A percentile compares a stretch with the other conserved stretches of the same genome.
These are phyloP conservation scores for Colletotrichum spaethianum DNA, from an alignment of 2,329 filamentous ascomycete species.

Conservation along the genomic window DNA sequence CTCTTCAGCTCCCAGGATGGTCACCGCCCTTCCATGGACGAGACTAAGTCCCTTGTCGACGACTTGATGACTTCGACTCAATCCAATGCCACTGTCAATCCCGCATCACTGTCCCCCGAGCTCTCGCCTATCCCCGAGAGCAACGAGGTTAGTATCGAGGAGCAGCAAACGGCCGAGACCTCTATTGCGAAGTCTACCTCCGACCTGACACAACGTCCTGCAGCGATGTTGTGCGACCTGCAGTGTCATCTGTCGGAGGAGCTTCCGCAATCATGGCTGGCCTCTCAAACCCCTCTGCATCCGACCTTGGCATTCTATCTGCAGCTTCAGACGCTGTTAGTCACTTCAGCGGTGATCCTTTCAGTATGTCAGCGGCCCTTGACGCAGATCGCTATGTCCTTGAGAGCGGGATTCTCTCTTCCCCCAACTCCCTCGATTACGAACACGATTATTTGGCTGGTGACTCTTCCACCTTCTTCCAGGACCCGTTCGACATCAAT, in stretches of 20 bases:
- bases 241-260: slow-evolving; percentile 98
- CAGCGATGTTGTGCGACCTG: slow-evolving; percentile 99
- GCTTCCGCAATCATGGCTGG: slow-evolving; percentile 63
- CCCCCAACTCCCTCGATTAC: slow-evolving; percentile 76
- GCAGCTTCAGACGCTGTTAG: slow-evolving; percentile 73
- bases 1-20: slow-evolving; percentile 67
- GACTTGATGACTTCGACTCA: slow-evolving; percentile 59
- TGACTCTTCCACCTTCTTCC: slow-evolving; percentile 66
- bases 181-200: slow-evolving; percentile 59
- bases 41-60: slow-evolving; percentile 56
- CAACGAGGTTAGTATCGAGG: slow-evolving; percentile 48
- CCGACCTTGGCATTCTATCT: slow-evolving; percentile 61
- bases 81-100: slow-evolving; percentile 69
- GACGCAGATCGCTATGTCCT: slow-evolving; percentile 81
- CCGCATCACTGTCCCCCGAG: slow-evolving; percentile 72
- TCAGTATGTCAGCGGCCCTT: slow-evolving; percentile 78
- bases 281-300: slow-evolving; percentile 58
- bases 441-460: slow-evolving; percentile 77
- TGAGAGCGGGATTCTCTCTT: slow-evolving; percentile 83
- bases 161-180: slow-evolving; percentile 46
- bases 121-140: slow-evolving; percentile 66
- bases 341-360: slow-evolving; percentile 79
- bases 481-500: slow-evolving; percentile 65
- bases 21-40: slow-evolving; percentile 49
- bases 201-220: slow-evolving; percentile 99